Evolutionary conservation across 2,329 filamentous ascomycete genomes (phyloP), one percentile per base, ranked within the genome.

Genomic region (Cephalotrichum gorgonifer): DNA sequence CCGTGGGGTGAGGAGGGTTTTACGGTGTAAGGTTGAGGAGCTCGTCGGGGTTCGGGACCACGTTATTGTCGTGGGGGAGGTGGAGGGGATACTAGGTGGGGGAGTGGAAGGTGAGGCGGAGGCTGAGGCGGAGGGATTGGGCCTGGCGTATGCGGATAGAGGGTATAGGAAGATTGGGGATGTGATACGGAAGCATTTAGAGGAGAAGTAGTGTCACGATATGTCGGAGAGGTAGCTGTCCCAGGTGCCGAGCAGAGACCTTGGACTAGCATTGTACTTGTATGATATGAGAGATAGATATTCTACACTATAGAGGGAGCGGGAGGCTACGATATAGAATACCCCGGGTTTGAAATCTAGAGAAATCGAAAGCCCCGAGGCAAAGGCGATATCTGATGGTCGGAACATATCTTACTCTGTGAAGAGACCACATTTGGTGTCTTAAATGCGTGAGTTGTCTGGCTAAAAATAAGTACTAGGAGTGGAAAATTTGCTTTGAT

Each of bases 61-160:
- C 60, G 68, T 74, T 9, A 70, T 77, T 52, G 72, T 76, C 6
- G 63, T 76, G 2, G 74, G 70, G 4, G 72, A 77, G 58, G 73
- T 77, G 42, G 50, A 69, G 33, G 70, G 71, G 48, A 71, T 75
- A 49, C 52, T 69, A 7, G 60, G 63, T 22, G 65, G 58, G 3
- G 42, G 45, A 14, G 55, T 53, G 14, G 56, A 56, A 23, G 56
- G 51, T 43, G 31, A 43, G 11, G 38, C 48, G 28, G 56, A 56
- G 22, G 56, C 51, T 43, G 35, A 44, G 14, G 31, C 47, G 27
- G 26, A 42, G 26, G 60, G 60, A 3, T 73, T 74, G 56, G 72
- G 69, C 15, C 59, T 77, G 54, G 60, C 70, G 22, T 76, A 77
- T 58, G 70, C 71, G 43, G 70, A 77, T 60, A 62, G 73, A 49